Evolutionary conservation across 805 yeast genomes (phyloP).

Genomic region (Wickerhamomyces ciferrii): DNA sequence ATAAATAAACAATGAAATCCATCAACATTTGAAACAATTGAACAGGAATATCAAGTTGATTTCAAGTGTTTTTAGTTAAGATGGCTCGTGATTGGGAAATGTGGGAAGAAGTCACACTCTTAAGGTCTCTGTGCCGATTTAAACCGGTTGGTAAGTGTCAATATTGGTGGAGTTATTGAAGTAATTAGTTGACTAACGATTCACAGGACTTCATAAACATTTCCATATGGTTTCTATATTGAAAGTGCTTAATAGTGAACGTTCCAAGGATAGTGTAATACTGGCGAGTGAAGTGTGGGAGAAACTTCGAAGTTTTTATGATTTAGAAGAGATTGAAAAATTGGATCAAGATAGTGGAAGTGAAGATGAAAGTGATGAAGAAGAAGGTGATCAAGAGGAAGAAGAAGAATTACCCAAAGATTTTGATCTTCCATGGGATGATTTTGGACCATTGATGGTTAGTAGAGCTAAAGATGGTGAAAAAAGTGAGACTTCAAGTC

Average conservation of each 20-base stretch:
- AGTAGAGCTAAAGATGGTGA: conserved; percentile 26
- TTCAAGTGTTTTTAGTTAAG: no score
- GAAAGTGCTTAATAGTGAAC: conserved; percentile 10
- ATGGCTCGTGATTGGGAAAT: neutral
- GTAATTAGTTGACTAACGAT: neutral
- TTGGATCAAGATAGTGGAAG: conserved; percentile 14
- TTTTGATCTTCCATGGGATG: conserved; percentile 39
- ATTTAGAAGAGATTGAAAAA: conserved; percentile 52
- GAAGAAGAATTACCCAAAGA: conserved; percentile 6
- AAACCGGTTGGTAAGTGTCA: neutral
- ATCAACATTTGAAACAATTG: no score
- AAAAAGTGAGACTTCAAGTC: conserved; percentile 3
- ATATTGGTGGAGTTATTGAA: neutral
- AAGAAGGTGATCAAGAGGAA: neutral
- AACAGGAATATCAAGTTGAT: no score
- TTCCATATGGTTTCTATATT: conserved; percentile 31
- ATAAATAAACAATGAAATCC: no score
- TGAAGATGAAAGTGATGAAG: neutral
- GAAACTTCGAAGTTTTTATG: conserved; percentile 47
- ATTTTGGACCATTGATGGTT: conserved; percentile 34
- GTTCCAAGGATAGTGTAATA: conserved; percentile 24
- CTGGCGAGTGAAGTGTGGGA: conserved; percentile 52
- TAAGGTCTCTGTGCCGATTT: neutral
- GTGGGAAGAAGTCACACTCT: neutral
- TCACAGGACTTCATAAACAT: conserved; percentile 15